These are phyloP conservation scores for Apiosordaria backusii DNA, from an alignment of 495 filamentous ascomycete genomes.

Conservation along the genomic window DNA sequence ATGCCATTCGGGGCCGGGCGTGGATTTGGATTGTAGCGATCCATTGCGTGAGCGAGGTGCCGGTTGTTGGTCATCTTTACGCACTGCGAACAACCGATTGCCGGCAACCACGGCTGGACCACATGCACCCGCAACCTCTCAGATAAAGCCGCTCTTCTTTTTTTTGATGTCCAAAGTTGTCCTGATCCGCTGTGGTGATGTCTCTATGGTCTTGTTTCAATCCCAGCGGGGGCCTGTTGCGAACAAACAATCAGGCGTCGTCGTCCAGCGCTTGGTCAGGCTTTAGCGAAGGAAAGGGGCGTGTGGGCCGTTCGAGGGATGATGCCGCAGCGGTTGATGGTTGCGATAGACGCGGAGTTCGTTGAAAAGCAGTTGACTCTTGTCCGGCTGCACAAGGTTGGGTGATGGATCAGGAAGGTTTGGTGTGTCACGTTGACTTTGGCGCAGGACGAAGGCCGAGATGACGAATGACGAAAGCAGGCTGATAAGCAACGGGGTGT, in stretches of 20 bases:
- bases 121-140: slow-evolving; percentile 20
- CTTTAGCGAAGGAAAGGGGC: not conserved
- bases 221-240: not conserved
- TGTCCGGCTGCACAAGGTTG: not conserved
- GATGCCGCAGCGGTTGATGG: not conserved
- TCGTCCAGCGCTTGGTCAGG: no score
- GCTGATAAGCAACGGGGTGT: not conserved
- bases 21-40: slow-evolving; percentile 32
- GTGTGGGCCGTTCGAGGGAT: not conserved
- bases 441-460: slow-evolving; percentile 8
- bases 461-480: slow-evolving; percentile 10
- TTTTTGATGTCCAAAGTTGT: not conserved
- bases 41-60: slow-evolving; percentile 17
- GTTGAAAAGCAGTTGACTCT: not conserved
- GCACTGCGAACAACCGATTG: slow-evolving; percentile 16
- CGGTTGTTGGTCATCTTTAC: not conserved
- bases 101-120: slow-evolving; percentile 13
- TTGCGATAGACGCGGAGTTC: not conserved
- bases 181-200: not conserved
- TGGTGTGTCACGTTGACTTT: slow-evolving; percentile 6
- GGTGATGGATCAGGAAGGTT: not conserved
- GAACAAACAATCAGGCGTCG: not conserved
- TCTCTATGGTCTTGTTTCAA: not conserved
- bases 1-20: slow-evolving; percentile 59
- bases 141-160: not conserved